Base-by-base conservation (phyloP, 2,329 filamentous ascomycete genomes). In the Aureobasidium sp. region DNA sequence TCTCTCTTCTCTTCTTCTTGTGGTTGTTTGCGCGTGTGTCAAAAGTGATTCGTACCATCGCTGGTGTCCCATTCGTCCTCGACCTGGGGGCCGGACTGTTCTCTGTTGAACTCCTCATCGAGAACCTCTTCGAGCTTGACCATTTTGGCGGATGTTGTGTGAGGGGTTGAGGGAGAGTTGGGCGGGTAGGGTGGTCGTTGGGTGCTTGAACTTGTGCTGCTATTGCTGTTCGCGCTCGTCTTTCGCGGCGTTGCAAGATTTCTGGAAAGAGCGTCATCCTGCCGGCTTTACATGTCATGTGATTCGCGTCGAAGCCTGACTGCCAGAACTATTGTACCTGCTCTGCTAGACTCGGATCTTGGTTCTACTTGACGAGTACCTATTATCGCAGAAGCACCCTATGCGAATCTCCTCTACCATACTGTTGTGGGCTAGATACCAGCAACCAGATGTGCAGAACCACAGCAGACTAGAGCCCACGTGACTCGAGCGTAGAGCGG, bases 111-210 rank as follows among this genome's bases (percentile, higher is more conserved):
- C 78, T 95, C 90, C 83, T 97, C 92, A 75, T 97, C 93, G 74
- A 95, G 88, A 73, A 97, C 93, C 82, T 97, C 93, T 74, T 91
- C 90, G 74, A 97, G 90, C 78, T 93, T 91, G 77, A 97, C 93
- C 93, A 97, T 97, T 70, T 76, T 86, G 78, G 33, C 54, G 54
- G 22, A 11, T 35, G 39, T 35, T 40, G 29, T 29, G 54, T 47
- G 50, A 2, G 11, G 29, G 37, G 11, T 6, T 7, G 12, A 17
- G 9, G 24, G 24, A 14, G 15, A 8, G 8, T 5, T 40, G 9
- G 15, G 19, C 8, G 40, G 22, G 22, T 15, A 24, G 15, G n/a
- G 24, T 31, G 45, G 24, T 37, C 14, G 50, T n/a, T 9, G 6
- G 35, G 31, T n/a, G 24, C 12, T 31, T 31, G 15, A 9, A 45